These are phyloP conservation scores for Dillenia suffruticosa DNA, from an alignment of 164 flowering plant species.

Conservation along the genomic window DNA sequence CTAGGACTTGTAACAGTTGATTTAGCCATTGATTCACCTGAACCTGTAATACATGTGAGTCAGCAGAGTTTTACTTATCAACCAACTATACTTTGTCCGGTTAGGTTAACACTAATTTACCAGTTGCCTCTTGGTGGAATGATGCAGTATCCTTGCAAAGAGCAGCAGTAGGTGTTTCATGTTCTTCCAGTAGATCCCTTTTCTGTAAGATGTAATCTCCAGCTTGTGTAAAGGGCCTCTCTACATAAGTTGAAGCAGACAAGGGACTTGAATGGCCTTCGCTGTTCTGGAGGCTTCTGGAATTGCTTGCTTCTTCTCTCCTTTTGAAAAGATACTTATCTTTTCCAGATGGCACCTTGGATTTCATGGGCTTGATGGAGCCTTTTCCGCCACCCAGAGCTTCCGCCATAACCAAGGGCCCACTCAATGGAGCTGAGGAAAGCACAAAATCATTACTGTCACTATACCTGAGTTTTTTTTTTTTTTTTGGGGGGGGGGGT, in stretches of 20 bases:
- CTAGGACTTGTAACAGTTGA: not conserved
- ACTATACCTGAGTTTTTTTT: no score
- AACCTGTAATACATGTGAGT: not conserved
- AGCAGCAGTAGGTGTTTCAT: slow-evolving; percentile 13
- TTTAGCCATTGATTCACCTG: not conserved
- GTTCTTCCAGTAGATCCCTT: slow-evolving; percentile 28
- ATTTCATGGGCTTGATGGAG: slow-evolving; percentile 45
- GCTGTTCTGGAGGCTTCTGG: slow-evolving; percentile 14
- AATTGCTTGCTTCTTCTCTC: slow-evolving; percentile 51
- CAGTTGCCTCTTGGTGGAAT: slow-evolving; percentile 10
- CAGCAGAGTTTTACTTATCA: not conserved
- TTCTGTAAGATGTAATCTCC: slow-evolving; percentile 58
- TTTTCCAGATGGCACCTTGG: slow-evolving; percentile 60
- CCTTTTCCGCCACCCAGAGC: slow-evolving; percentile 58
- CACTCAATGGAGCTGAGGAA: slow-evolving; percentile 85
- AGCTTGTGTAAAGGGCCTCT: slow-evolving; percentile 24
- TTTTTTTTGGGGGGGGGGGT: no score
- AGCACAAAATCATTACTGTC: no score
- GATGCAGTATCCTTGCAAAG: slow-evolving; percentile 10
- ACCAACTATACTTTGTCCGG: slow-evolving; percentile 2
- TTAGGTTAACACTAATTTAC: slow-evolving; percentile 8
- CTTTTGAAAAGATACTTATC: slow-evolving; percentile 74
- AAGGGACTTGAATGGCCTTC: slow-evolving; percentile 26
- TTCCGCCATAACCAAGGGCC: slow-evolving; percentile 89
- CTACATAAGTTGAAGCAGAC: slow-evolving; percentile 19